phyloP scores from a whole-genome alignment of 441 rosid genomes.

The Populus hybrid region DNA sequence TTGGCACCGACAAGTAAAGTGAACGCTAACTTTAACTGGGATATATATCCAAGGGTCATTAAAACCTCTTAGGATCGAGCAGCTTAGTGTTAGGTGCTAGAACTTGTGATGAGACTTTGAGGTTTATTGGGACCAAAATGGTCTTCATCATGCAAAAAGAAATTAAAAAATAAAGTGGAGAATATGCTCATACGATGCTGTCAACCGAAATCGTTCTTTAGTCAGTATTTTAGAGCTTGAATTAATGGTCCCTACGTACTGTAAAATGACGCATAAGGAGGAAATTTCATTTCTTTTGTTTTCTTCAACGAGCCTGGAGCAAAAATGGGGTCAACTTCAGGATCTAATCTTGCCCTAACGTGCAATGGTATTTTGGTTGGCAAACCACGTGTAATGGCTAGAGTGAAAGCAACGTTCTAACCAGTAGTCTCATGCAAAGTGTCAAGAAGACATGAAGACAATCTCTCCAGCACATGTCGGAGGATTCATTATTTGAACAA shows the following conservation, averaged over 20 bases:
- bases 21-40: no score
- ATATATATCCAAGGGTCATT: no score
- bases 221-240: no score
- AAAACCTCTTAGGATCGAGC: background rate
- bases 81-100: background rate
- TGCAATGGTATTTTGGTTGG: background rate
- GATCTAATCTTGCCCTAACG: background rate
- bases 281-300: background rate
- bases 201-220: background rate
- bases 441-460: background rate
- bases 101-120: background rate
- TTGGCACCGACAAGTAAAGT: no score
- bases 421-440: background rate
- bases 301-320: background rate
- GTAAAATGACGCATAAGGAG: background rate
- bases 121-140: background rate
- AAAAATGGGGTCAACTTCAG: background rate
- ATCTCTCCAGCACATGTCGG: background rate
- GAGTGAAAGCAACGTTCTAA: background rate
- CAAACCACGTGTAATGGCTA: background rate
- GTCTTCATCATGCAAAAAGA: no score
- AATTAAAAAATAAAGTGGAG: background rate
- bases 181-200: background rate
- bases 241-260: background rate
- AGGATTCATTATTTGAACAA: background rate